Base-by-base conservation (phyloP, 179 eudicot species). In the Nepenthes alata region DNA sequence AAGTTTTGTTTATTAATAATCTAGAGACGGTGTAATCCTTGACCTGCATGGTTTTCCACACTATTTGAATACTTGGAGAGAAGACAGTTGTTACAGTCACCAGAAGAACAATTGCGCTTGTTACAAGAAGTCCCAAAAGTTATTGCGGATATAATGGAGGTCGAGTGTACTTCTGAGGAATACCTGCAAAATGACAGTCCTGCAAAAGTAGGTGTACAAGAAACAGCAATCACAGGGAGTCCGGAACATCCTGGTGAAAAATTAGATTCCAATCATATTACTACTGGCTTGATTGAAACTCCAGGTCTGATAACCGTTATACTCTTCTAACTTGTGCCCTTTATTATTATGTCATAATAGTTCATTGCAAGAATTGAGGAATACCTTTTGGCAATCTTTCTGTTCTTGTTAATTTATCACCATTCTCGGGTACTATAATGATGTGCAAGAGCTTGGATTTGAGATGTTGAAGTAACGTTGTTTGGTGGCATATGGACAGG, bases 101-200 rank as follows among this genome's bases (percentile, higher is more conserved):
- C 69, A 61, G 81, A 62, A 61, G 81, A 74, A 62, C 81, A 78
- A 66, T 9, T 37, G 0, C 81, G 78, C 35, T 39, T 68, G 68
- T 60, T 78, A 13, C 61, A 54, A 11, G 78, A 71, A 66, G 66
- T 64, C 12, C 81, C 81, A 11, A 65, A 58, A 55, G 76, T 78
- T 65, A 44, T 51, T 53, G 76, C 81, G 34, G 81, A 74, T 39
- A 62, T 65, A 11, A 61, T 77, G 14, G 66, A 74, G 61, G 56
- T 45, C 48, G 59, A 71, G 14, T 13, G 73, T 55, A 59, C 47
- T 61, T 61, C 76, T 39, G 62, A 49, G 62, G 78, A 70, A 37
- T 7, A 58, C 4, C 60, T 1, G 55, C 51, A 44, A 2, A n/a
- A 53, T 58, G 61, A 38, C 44, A 69, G 55, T 60, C 14, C 70